Evolutionary conservation across 2,329 filamentous ascomycete genomes (phyloP).

Genomic region (Fusarium sp.): DNA sequence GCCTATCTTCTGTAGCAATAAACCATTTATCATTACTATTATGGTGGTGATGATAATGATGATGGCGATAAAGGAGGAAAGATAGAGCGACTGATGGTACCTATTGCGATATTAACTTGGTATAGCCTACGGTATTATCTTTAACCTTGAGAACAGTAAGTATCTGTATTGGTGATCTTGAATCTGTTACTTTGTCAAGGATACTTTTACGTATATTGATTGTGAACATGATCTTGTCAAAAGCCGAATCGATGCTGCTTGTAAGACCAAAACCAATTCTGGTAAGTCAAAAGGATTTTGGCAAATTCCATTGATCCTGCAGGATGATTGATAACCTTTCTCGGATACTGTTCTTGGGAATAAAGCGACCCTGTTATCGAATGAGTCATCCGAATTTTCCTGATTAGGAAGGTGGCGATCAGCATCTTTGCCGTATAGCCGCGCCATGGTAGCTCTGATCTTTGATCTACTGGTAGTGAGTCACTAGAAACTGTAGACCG

Average conservation of each 20-base stretch:
- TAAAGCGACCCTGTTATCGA: neutral
- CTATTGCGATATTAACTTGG: accelerated
- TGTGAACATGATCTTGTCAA: too few relatives aligned
- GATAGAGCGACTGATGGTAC: neutral
- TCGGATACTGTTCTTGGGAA: neutral
- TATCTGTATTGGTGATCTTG: neutral
- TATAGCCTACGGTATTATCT: neutral
- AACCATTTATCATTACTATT: too few relatives aligned
- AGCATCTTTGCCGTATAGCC: neutral
- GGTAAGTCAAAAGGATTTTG: neutral
- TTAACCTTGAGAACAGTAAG: neutral
- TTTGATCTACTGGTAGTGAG: neutral
- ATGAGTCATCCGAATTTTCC: constrained; percentile 6
- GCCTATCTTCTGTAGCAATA: too few relatives aligned
- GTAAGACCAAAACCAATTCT: neutral
- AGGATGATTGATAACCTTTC: neutral
- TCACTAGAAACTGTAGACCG: neutral
- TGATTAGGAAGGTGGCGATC: constrained; percentile 9
- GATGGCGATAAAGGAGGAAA: too few relatives aligned
- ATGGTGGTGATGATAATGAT: too few relatives aligned
- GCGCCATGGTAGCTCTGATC: neutral
- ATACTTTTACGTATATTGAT: neutral
- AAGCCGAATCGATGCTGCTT: neutral
- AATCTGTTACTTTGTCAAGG: neutral
- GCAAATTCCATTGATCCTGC: neutral